Base-by-base conservation (phyloP, 352 stramenopile genomes). In the Phytophthora kernoviae region DNA sequence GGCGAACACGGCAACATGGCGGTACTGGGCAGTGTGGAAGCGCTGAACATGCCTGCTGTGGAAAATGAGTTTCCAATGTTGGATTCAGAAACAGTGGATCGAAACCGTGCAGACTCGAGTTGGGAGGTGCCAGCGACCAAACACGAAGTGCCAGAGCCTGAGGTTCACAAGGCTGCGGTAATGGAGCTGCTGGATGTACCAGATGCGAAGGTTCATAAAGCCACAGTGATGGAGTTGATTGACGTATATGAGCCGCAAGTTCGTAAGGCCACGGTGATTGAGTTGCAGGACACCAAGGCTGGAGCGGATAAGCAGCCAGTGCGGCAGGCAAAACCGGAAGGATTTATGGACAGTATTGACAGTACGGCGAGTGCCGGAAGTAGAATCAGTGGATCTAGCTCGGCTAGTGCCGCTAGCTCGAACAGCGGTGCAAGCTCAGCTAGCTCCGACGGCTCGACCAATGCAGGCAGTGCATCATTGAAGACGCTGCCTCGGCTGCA, bases 1-100 rank as follows among this genome's bases (percentile, higher is more conserved):
- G 48, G 58, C 15, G 48, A 47, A 8, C 8, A 60, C 22, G 30
- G 17, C 6, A 17, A 55, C 10, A 58, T 53, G 9, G 52, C 46
- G 1, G 49, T 70, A 21, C 24, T 71, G n/a, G 51, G 30, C 26
- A 36, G 43, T 1, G 26, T 22, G 2, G 54, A 62, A 7, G 50
- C 43, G 0, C 18, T 50, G 1, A 24, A 14, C 9, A 27, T 62
- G 5, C 41, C 48, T 20, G 50, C 17, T 22, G 36, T 46, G 1
- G 64, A 75, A 22, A 64, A 69, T 9, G 58, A 70, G 5, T 22
- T 77, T 7, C 66, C 68, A 0, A 79, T 77, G 71, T 54, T 79
- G 39, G 69, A 81, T 17, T 47, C 58, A 30, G 54, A 65, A 5
- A 54, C 44, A 15, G 62, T 77, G 22, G 71, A 84, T 46, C 62